These are phyloP conservation scores for Macrophomina pseudophaseolina DNA, from an alignment of 2,329 filamentous ascomycete species.

Conservation along the genomic window DNA sequence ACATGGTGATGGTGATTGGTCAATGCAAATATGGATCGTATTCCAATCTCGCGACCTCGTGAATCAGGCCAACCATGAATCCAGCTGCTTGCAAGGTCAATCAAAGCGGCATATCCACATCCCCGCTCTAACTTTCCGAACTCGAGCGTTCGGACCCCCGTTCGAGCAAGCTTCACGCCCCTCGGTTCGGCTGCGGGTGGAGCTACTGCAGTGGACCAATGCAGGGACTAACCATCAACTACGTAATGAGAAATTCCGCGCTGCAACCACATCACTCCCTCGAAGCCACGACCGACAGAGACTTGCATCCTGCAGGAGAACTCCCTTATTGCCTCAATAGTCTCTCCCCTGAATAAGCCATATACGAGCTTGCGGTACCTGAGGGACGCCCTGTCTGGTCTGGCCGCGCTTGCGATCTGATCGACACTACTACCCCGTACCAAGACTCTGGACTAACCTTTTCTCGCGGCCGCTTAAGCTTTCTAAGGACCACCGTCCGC, in stretches of 20 bases:
- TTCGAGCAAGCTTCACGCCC: not conserved
- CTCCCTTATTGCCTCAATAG: not conserved
- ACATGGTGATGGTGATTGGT: not conserved
- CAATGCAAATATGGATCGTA: conserved; percentile 8
- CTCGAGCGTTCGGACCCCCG: conserved; percentile 12
- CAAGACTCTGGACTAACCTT: not conserved
- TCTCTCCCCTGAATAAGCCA: not conserved
- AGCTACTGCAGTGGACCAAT: not conserved
- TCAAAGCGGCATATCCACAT: conserved; percentile 19
- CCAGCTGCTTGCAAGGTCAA: not conserved
- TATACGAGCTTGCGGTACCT: no score
- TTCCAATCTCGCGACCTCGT: conserved; percentile 22
- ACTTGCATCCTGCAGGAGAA: not conserved
- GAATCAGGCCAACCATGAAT: conserved; percentile 12
- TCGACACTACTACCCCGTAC: not conserved
- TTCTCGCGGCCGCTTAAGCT: not conserved
- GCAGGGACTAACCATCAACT: conserved; percentile 1
- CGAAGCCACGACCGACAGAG: not conserved
- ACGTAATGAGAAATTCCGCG: not conserved
- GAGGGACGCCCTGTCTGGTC: not conserved
- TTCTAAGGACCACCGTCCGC: not conserved
- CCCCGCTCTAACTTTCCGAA: conserved; percentile 18
- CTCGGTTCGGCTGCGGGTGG: conserved; percentile 7
- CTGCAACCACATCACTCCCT: not conserved
- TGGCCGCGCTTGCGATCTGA: not conserved